Base-by-base conservation (phyloP, 2,329 filamentous ascomycete species). In the Xylaria sp. region DNA sequence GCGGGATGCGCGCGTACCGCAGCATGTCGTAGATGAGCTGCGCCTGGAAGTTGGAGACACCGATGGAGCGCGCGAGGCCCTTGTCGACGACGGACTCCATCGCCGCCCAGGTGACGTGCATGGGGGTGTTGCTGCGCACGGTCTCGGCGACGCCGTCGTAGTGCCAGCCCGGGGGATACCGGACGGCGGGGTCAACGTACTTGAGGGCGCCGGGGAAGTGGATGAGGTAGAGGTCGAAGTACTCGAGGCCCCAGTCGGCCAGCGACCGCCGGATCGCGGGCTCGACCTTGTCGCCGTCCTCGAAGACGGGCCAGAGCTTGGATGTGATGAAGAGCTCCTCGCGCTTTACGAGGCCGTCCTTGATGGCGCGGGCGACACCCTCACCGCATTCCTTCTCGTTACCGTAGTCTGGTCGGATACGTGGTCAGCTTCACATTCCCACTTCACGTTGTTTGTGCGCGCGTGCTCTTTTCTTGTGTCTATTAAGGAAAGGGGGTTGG, bases 261-360 rank as follows among this genome's bases (percentile, higher is more conserved):
- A 92, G 85, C 77, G 92, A 89, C 72, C 87, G 87, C 75, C 84
- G 84, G 75, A 80, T 83, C 72, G 94, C 91, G 60, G 86, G 86
- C 76, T 88, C 85, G 63, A 93, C 90, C 68, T 83, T 82, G 67
- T 93, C 87, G 68, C 81, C 81, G 70, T 93, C 88, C 80, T 96
- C 91, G 84, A 92, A 96, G 66, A 87, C 87, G 79, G 93, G 92
- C 91, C 92, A 96, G 60, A 96, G 87, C 81, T 96, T 96, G 76
- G 88, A 91, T 65, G 92, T 89, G 72, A 96, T 86, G 84, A 96
- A 96, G 73, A 96, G 88, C 23, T 96, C 91, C 76, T 90, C 85
- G 61, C 90, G 88, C 80, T 87, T 91, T 68, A 92, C 89, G 60
- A 93, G 75, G 49, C 90, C 89, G 8, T 94, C 90, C 71, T 88